These are phyloP conservation scores for Lentithecium fluviatile DNA, from an alignment of 495 filamentous ascomycete species.

Conservation along the genomic window DNA sequence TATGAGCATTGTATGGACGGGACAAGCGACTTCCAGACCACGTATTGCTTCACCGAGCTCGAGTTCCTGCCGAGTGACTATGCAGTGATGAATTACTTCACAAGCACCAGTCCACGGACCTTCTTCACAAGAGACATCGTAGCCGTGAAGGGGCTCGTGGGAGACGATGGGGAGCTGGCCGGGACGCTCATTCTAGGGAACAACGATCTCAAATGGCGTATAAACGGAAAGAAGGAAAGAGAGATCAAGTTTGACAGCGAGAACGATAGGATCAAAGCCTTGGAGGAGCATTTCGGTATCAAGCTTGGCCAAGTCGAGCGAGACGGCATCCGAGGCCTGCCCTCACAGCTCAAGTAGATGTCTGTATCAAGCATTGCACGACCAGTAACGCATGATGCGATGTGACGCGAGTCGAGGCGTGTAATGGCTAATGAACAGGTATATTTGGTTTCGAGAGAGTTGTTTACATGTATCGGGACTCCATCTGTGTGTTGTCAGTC, in stretches of 20 bases:
- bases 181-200: constrained; percentile 62
- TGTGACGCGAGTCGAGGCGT: constrained; percentile 13
- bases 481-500: constrained; percentile 23
- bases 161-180: constrained; percentile 46
- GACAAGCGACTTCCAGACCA: constrained; percentile 52
- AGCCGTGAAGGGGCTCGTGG: constrained; percentile 57
- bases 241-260: constrained; percentile 37
- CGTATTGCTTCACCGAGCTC: constrained; percentile 60
- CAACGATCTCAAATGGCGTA: constrained; percentile 57
- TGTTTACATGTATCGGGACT: constrained; percentile 28
- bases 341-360: constrained; percentile 28
- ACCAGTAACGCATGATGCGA: neutral
- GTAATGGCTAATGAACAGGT: constrained; percentile 1
- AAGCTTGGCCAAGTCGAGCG: constrained; percentile 36
- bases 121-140: constrained; percentile 54
- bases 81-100: constrained; percentile 62
- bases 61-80: constrained; percentile 65
- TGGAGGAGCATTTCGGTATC: constrained; percentile 39
- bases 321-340: constrained; percentile 36
- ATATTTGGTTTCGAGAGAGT: neutral
- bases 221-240: constrained; percentile 49
- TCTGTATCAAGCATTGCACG: neutral
- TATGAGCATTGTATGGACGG: constrained; percentile 57
- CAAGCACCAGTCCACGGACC: constrained; percentile 47
- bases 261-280: constrained; percentile 37